phyloP scores from a whole-genome alignment of 352 stramenopile species.

The Globisporangium okanoganense region DNA sequence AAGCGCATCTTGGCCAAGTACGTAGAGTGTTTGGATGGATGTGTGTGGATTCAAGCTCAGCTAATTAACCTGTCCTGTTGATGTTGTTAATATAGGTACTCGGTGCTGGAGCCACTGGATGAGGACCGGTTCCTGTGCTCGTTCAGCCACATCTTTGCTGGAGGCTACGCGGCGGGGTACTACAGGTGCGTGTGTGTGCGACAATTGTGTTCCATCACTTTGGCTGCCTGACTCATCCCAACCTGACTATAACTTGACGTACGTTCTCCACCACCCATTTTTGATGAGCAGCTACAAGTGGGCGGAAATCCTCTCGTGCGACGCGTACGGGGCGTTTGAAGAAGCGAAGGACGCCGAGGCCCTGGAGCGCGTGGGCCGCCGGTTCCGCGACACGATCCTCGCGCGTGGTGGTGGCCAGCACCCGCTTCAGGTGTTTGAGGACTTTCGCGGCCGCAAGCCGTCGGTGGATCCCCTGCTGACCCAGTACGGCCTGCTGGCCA shows the following conservation, averaged over 20 bases:
- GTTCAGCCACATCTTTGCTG: conserved; percentile 98
- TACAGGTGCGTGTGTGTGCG: conserved; percentile 90
- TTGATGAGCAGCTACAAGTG: conserved; percentile 87
- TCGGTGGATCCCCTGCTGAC: conserved; percentile 92
- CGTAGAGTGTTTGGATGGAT: conserved; percentile 8
- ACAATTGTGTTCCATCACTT: no score
- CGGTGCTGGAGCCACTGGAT: conserved; percentile 86
- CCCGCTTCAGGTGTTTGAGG: conserved; percentile 92
- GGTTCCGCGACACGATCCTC: conserved; percentile 94
- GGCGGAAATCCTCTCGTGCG: conserved; percentile 96
- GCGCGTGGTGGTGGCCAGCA: conserved; percentile 83
- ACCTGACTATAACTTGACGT: conserved; percentile 3
- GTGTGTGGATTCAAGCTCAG: not conserved
- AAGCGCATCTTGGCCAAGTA: conserved; percentile 85
- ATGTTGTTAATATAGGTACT: conserved; percentile 33
- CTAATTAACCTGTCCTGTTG: not conserved
- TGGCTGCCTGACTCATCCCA: not conserved
- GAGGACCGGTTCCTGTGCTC: conserved; percentile 98
- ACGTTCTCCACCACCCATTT: conserved; percentile 5
- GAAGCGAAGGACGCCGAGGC: conserved; percentile 78
- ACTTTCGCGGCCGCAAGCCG: conserved; percentile 94
- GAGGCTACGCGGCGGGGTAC: conserved; percentile 97
- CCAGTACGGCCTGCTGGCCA: conserved; percentile 88
- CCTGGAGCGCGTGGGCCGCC: conserved; percentile 77
- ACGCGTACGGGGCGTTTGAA: conserved; percentile 97